Percentiles rank a stretch among this genome's conserved stretches.
These are phyloP conservation scores for Candida tropicalis DNA, from an alignment of 1,139 yeast genomes.

Conservation along the genomic window DNA sequence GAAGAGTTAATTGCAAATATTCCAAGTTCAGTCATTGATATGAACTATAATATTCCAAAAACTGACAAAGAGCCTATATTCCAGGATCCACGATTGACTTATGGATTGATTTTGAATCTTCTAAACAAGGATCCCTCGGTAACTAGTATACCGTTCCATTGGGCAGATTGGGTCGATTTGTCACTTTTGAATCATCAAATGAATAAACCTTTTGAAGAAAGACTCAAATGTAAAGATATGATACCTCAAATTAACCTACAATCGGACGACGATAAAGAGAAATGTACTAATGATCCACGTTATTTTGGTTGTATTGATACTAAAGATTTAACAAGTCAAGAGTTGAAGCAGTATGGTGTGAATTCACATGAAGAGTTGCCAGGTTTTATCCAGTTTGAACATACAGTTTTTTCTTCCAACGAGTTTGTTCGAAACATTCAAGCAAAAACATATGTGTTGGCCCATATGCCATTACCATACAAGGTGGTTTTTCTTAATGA, in stretches of 20 bases:
- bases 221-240: conserved; percentile 22
- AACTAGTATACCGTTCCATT: conserved; percentile 33
- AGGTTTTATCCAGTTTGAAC: conserved; percentile 20
- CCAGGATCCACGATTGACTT: conserved; percentile 14
- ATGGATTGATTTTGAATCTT: conserved; percentile 10
- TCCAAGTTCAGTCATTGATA: conserved; percentile 7
- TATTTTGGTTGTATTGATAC: conserved; percentile 20
- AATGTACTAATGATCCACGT: conserved; percentile 6
- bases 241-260: conserved; percentile 8
- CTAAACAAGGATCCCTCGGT: neutral
- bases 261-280: neutral
- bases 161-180: conserved; percentile 30
- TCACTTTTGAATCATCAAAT: conserved; percentile 42
- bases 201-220: conserved; percentile 19
- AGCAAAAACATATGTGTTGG: conserved; percentile 25
- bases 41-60: conserved; percentile 1
- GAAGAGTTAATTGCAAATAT: conserved; percentile 8
- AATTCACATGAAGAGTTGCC: conserved; percentile 22
- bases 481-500: conserved; percentile 25
- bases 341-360: conserved; percentile 20
- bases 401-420: conserved; percentile 19
- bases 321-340: conserved; percentile 19
- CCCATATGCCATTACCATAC: conserved; percentile 25
- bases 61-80: conserved; percentile 3
- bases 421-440: conserved; percentile 25